Conservation (phyloP, 2,329 filamentous ascomycete genomes). For the Stagonosporopsis chrysanthemi region DNA sequence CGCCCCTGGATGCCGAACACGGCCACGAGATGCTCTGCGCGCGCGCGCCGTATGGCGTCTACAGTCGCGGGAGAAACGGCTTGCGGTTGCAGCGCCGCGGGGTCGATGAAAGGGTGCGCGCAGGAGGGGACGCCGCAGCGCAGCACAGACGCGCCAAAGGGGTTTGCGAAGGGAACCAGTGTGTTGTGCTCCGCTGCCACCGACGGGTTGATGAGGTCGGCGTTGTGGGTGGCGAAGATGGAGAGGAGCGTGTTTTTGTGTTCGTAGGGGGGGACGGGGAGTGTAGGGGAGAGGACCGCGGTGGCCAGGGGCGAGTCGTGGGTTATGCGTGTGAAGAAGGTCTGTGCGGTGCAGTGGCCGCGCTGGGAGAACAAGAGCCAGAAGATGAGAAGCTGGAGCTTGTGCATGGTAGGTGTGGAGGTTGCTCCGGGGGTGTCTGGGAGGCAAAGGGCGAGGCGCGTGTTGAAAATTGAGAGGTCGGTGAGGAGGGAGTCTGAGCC, state of each 20-base stretch:
- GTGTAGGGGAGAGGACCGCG: constrained; percentile 26
- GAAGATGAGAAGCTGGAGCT: constrained; percentile 43
- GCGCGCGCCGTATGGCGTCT: constrained; percentile 24
- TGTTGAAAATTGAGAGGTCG: constrained; percentile 19
- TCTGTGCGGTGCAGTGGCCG: constrained; percentile 40
- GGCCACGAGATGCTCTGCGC: constrained; percentile 32
- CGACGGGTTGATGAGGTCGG: constrained; percentile 15
- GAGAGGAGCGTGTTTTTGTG: constrained; percentile 31
- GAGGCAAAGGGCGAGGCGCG: constrained; percentile 21
- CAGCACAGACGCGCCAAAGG: constrained; percentile 40
- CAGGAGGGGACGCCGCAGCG: constrained; percentile 34
- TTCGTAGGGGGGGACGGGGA: constrained; percentile 24
- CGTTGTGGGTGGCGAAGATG: constrained; percentile 32
- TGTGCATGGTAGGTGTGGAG: constrained; percentile 20
- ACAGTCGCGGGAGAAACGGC: constrained; percentile 7
- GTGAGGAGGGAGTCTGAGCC: constrained; percentile 24
- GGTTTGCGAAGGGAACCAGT: constrained; percentile 35
- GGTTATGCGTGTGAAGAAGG: constrained; percentile 38
- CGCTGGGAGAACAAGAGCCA: constrained; percentile 43
- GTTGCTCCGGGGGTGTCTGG: neutral
- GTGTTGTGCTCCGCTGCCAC: constrained; percentile 13
- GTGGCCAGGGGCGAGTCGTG: constrained; percentile 31
- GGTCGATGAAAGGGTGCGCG: constrained; percentile 18
- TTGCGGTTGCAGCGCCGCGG: neutral
- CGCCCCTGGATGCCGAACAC: constrained; percentile 29